Base-by-base conservation (phyloP, 192 early-diverging fungal species). In the Coemansia sp. region DNA sequence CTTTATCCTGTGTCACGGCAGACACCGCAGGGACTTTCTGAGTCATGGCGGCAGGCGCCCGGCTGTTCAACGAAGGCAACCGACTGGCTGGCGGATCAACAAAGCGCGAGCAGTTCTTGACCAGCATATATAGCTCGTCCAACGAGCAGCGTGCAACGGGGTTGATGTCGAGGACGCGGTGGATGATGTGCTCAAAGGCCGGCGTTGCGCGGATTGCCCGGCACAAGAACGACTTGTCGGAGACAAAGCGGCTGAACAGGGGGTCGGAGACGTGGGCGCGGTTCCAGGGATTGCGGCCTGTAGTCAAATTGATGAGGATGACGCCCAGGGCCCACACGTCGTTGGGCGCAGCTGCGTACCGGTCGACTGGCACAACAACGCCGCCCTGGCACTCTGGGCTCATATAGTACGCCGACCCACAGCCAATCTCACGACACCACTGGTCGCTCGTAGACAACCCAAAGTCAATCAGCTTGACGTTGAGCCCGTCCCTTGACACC, bases 311-410 rank as follows among this genome's bases (percentile, higher is more conserved):
- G 74, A 95, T 84, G 31, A 97, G 83, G 57, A 97, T 91, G 22
- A 97, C 83, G 31, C 93, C 94, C 23, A 95, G 71, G 1, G 92
- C 83, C 93, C 93, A 97, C 15, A 92, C 87, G 80, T 97, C 94
- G 65, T 89, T 92, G 36, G 88, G 85, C 2, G 87, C 87, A 17
- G 93, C 86, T 2, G 77, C 74, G 63, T 88, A 89, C 37, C 70
- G 74, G 17, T 75, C 68, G 55, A 88, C 85, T 2, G 81, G 80
- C 26, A 74, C 66, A 38, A 68, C 68, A 22, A 85, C 74, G 2
- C 81, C 86, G 48, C 85, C 85, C 60, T 90, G 89, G 61, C 87
- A 87, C 65, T 91, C 89, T 23, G 94, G 94, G 10, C 91, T 91
- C 81, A 97, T 90, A 68, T 97, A 97, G 60, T 91, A 87, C 12